Conservation (phyloP, 148 eudicot species). For the Rhododendron molle region DNA sequence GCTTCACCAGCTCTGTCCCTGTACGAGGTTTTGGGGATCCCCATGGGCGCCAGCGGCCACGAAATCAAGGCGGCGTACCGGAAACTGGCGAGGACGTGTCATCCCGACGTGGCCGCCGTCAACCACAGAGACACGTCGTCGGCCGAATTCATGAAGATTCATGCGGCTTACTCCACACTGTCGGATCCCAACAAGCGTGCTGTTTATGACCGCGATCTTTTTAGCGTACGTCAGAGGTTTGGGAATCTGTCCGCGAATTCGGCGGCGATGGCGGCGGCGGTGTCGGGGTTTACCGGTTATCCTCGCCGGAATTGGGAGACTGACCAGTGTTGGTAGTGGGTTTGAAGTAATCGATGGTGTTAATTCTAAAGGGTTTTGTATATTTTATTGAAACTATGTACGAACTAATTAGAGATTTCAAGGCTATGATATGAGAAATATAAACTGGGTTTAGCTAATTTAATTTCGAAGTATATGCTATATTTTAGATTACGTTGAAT, state of each 20-base stretch:
- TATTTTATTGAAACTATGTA: not conserved
- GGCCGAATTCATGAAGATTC: slow-evolving; percentile 19
- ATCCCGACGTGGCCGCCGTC: slow-evolving; percentile 17
- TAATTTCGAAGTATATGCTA: not conserved
- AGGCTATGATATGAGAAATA: not conserved
- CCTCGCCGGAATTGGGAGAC: slow-evolving; percentile 17
- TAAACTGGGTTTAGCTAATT: not conserved
- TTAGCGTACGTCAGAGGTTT: not conserved
- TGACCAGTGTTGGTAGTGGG: slow-evolving; percentile 16
- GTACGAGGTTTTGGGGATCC: slow-evolving; percentile 21
- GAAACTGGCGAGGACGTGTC: slow-evolving; percentile 21
- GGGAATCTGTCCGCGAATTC: not conserved
- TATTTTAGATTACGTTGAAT: not conserved
- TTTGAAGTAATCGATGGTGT: not conserved
- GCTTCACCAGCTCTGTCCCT: not conserved
- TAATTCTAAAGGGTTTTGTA: not conserved
- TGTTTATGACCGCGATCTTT: slow-evolving; percentile 21
- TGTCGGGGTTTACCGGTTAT: not conserved
- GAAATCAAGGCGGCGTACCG: slow-evolving; percentile 24
- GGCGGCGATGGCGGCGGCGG: not conserved
- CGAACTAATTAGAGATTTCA: not conserved
- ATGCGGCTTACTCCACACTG: slow-evolving; percentile 20
- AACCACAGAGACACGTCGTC: not conserved
- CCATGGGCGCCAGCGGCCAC: slow-evolving; percentile 7
- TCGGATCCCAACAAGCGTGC: slow-evolving; percentile 23